Evolutionary conservation across 345 rosid genomes (phyloP).

Genomic region (Kandelia obovata): DNA sequence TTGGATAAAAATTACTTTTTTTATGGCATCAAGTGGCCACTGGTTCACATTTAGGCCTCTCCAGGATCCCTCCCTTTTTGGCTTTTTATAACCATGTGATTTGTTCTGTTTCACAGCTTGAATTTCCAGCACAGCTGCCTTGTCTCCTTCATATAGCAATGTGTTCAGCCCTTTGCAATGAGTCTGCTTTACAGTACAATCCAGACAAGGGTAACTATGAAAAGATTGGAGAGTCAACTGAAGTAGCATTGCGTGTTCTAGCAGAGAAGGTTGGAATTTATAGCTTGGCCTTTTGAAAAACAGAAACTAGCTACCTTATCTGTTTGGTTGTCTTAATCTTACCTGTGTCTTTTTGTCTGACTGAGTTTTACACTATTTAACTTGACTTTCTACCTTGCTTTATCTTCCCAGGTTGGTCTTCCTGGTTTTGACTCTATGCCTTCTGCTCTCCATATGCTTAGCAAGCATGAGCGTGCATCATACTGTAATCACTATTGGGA

Average conservation of each 20-base stretch:
- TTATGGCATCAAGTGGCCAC: neutral
- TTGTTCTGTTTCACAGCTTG: constrained; percentile 59
- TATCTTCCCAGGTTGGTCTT: constrained; percentile 83
- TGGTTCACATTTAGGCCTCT: neutral
- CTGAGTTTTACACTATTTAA: neutral
- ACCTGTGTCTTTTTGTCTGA: neutral
- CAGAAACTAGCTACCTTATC: neutral
- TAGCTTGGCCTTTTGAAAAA: constrained; percentile 7
- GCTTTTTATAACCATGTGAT: constrained; percentile 17
- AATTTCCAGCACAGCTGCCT: constrained; percentile 84
- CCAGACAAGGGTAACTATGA: constrained; percentile 86
- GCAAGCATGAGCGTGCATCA: constrained; percentile 97
- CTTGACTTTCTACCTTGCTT: constrained; percentile 10
- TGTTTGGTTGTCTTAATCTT: neutral
- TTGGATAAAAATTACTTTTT: neutral
- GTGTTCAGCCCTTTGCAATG: constrained; percentile 98
- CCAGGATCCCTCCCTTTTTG: neutral
- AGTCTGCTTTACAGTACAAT: constrained; percentile 89
- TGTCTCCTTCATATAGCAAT: constrained; percentile 91
- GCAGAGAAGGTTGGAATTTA: constrained; percentile 75
- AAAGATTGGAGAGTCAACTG: constrained; percentile 98
- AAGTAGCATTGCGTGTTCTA: constrained; percentile 94
- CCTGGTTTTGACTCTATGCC: constrained; percentile 99
- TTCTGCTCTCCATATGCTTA: constrained; percentile 79
- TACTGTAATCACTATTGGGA: constrained; percentile 98